phyloP scores from a whole-genome alignment of 805 yeast genomes.

The Pichia gijzeniarum region DNA sequence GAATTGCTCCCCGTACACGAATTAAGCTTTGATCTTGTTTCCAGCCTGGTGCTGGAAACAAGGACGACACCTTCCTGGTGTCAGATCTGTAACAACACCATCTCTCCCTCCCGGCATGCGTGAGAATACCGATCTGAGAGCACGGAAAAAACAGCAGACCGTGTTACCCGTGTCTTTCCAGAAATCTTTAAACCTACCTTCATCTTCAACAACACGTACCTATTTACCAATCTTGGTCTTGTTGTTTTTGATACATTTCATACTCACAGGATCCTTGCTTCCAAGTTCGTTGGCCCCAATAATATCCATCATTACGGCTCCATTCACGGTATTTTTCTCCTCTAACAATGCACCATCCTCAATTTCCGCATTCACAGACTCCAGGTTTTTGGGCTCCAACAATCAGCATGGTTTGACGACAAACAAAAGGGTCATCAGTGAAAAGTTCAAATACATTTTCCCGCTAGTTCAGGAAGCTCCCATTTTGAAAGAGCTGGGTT shows the following conservation, averaged over 20 bases:
- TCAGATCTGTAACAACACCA: too few relatives aligned
- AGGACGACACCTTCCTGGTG: background rate
- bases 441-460: conserved; percentile 50
- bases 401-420: conserved; percentile 4
- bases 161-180: background rate
- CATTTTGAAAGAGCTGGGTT: conserved; percentile 48
- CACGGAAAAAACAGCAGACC: background rate
- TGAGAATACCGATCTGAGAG: conserved; percentile 1
- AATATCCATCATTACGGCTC: background rate
- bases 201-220: background rate
- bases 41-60: too few relatives aligned
- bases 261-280: conserved; percentile 2
- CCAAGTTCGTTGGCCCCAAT: background rate
- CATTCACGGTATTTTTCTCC: background rate
- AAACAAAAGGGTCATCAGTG: conserved; percentile 35
- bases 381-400: conserved; percentile 12
- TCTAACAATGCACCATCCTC: conserved; percentile 3
- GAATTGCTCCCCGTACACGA: background rate
- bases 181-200: background rate
- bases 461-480: conserved; percentile 75
- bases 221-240: conserved; percentile 5
- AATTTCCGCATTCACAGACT: conserved; percentile 16
- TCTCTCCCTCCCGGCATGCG: background rate
- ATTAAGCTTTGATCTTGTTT: background rate
- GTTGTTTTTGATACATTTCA: conserved; percentile 1